Evolutionary conservation across 1,139 yeast species (phyloP).

Genomic region (Scheffersomyces lignicola): DNA sequence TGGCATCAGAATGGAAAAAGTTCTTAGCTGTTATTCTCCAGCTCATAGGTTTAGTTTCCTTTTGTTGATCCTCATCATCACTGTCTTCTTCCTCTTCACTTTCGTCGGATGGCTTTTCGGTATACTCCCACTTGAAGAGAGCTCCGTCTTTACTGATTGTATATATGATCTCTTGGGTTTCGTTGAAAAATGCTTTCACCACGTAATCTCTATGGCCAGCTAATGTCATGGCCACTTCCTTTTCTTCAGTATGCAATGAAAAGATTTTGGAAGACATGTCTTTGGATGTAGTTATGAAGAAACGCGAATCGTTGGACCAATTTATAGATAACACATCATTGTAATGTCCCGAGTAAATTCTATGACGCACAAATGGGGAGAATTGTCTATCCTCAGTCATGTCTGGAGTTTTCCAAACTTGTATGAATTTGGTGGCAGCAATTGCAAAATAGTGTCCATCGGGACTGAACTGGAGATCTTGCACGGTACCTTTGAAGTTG

Average conservation of each 20-base stretch:
- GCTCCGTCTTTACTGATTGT: slow-evolving; percentile 97
- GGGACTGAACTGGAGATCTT: slow-evolving; percentile 80
- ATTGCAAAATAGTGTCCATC: slow-evolving; percentile 87
- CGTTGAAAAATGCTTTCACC: slow-evolving; percentile 80
- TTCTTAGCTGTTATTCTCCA: slow-evolving; percentile 88
- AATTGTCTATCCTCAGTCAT: slow-evolving; percentile 76
- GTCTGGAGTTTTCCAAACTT: slow-evolving; percentile 93
- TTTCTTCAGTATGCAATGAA: slow-evolving; percentile 73
- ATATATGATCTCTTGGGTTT: slow-evolving; percentile 82
- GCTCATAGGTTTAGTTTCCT: slow-evolving; percentile 33
- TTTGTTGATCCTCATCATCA: slow-evolving; percentile 28
- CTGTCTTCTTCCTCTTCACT: slow-evolving; percentile 42
- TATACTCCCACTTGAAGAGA: slow-evolving; percentile 85
- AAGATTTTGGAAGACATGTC: slow-evolving; percentile 90
- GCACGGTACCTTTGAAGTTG: slow-evolving; percentile 80
- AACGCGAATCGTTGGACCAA: slow-evolving; percentile 92
- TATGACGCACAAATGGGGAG: slow-evolving; percentile 91
- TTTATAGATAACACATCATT: slow-evolving; percentile 74
- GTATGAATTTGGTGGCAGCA: slow-evolving; percentile 78
- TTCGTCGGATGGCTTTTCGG: slow-evolving; percentile 46
- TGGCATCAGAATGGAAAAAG: slow-evolving; percentile 70
- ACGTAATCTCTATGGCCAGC: slow-evolving; percentile 94
- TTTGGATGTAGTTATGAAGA: slow-evolving; percentile 80
- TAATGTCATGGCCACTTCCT: slow-evolving; percentile 78
- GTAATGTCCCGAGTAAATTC: slow-evolving; percentile 92